Evolutionary conservation across 169 alveolate species (phyloP), one percentile per base, ranked within the genome.

Genomic region (Plasmodium malariae): DNA sequence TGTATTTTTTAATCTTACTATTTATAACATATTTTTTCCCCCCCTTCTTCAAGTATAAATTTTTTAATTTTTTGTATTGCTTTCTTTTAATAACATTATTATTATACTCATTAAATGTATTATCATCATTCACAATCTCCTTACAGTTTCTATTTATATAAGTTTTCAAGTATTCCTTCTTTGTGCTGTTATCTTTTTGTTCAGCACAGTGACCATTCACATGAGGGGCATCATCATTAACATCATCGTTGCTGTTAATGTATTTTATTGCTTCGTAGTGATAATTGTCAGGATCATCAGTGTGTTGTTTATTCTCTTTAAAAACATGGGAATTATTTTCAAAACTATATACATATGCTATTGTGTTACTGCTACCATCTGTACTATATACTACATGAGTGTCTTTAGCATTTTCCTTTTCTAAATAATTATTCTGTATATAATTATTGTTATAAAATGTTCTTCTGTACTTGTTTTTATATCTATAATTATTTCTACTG

Each of bases 321-420:
- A 60, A 43, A 24, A 19, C 24, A 62, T 24, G 54, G 19, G 74
- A 76, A 76, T 62, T 62, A 62, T 76, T 60, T 76, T 68, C 67
- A 62, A 6, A 78, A 37, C 26, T 78, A 32, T 78, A 76, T 28
- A 62, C 7, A 40, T 40, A 78, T 51, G 43, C 7, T 62, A 78
- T 69, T 3, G 68, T 78, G 21, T 63, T 45, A 36, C 30, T 62
- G 62, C 89, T 78, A 62, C 63, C 89, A 40, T 65, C 63, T 11
- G 68, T 62, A 28, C 57, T 78, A 36, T 62, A 48, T 19, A 34
- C n/a, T n/a, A n/a, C 24, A 62, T 36, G 48, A 17, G 51, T 78
- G 59, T 48, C 78, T 54, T 40, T 30, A 40, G 26, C 30, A 3
- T 24, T 32, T 49, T 63, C 69, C 14, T 43, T 57, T 34, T 63